These are phyloP conservation scores for Ogataea trehaloabstinens DNA, from an alignment of 805 yeast species.

Conservation along the genomic window DNA sequence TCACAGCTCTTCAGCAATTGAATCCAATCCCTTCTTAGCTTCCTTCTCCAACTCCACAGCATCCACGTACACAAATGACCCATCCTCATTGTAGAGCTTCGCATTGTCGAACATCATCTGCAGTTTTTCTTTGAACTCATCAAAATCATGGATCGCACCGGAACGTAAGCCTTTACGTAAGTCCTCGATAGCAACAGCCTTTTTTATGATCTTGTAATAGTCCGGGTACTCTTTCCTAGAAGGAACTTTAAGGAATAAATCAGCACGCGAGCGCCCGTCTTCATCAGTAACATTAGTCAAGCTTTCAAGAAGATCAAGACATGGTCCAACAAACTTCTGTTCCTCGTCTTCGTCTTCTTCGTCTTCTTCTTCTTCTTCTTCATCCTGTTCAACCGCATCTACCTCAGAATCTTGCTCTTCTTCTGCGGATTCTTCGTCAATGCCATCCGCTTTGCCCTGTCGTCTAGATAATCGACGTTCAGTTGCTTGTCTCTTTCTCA, in stretches of 20 bases:
- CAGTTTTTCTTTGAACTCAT: conserved; percentile 50
- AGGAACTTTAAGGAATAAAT: conserved; percentile 71
- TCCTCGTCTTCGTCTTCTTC: conserved; percentile 11
- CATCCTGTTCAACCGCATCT: conserved; percentile 6
- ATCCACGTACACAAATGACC: conserved; percentile 60
- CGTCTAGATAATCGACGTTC: conserved; percentile 39
- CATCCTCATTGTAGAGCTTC: conserved; percentile 65
- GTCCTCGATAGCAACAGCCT: conserved; percentile 59
- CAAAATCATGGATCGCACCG: conserved; percentile 35
- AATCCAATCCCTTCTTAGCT: conserved; percentile 23
- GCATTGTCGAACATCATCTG: conserved; percentile 64
- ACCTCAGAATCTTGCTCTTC: conserved; percentile 6
- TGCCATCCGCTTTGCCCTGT: conserved; percentile 4
- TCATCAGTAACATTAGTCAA: conserved; percentile 42
- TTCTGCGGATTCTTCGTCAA: conserved; percentile 16
- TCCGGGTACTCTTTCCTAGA: conserved; percentile 77
- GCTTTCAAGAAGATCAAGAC: conserved; percentile 41
- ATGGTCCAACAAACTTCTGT: conserved; percentile 17
- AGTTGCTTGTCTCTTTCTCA: conserved; percentile 45
- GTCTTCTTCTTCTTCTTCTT: conserved; percentile 10
- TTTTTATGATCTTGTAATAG: conserved; percentile 63
- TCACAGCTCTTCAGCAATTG: no score
- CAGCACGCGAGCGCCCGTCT: conserved; percentile 46
- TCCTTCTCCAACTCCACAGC: conserved; percentile 46
- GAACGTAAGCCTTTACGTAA: conserved; percentile 48